Base-by-base conservation (phyloP, 192 early-diverging fungal genomes). In the Coemansia sp. region DNA sequence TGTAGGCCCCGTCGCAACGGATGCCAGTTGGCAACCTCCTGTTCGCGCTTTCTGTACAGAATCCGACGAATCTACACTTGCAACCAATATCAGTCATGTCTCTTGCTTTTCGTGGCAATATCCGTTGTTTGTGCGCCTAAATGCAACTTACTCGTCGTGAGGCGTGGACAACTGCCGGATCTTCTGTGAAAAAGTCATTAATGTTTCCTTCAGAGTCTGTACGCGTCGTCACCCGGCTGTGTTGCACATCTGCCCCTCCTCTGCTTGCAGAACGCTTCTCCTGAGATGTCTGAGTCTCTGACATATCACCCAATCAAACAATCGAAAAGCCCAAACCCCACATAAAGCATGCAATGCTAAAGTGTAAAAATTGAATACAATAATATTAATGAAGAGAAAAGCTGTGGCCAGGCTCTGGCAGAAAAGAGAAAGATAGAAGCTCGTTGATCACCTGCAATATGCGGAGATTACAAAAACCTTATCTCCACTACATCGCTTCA, bases 21-120 rank as follows among this genome's bases (percentile, higher is more conserved):
- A 14, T 67, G 51, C 77, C 77, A 80, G 50, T 29, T 49, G 6
- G 62, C 68, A 1, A 70, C 71, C 35, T 74, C 41, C n/a, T 61
- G 67, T 62, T 58, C 67, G n/a, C 77, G 63, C 47, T 51, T 56
- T n/a, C 62, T 63, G 54, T 68, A 71, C 2, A 80, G 37, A 43
- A 80, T 70, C 17, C 65, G 55, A n/a, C 77, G 65, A 45, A 80
- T 80, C 70, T 73, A 67, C 52, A 32, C 29, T 32, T 32, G 29
- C 29, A 32, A 32, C 21, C 21, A 21, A 21, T 1, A 32, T 7
- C 29, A 32, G 4, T 6, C 7, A 7, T 32, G 29, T 27, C 27
- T 27, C 5, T 27, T 27, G 5, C 27, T 27, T 27, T 27, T 27
- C 2, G 29, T 32, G 29, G 6, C 29, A 32, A 32, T 32, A 53